These are phyloP conservation scores for Penicillium sp. DNA, from an alignment of 2,329 filamentous ascomycete genomes.

Conservation along the genomic window DNA sequence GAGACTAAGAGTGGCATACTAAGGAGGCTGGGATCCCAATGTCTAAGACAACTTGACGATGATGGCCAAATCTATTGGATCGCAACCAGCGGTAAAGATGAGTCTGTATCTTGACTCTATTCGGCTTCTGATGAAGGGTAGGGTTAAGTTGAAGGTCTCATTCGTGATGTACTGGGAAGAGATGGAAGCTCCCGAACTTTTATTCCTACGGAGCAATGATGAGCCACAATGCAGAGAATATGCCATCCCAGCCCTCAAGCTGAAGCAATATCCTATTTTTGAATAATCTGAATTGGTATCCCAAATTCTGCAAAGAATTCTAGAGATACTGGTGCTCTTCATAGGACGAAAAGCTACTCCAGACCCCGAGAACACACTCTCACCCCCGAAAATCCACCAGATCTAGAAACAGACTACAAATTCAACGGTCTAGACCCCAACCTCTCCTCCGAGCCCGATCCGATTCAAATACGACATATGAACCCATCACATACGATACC, in stretches of 20 bases:
- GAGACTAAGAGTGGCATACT: conserved; percentile 15
- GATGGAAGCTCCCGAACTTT: background rate
- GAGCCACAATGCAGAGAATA: background rate
- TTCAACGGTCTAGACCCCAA: background rate
- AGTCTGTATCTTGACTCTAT: conserved; percentile 12
- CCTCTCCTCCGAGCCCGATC: background rate
- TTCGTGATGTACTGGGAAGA: conserved; percentile 11
- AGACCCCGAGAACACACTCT: background rate
- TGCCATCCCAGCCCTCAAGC: background rate
- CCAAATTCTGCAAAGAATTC: background rate
- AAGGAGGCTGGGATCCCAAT: conserved; percentile 23
- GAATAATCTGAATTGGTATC: background rate
- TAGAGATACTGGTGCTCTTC: no score
- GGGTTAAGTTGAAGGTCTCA: conserved; percentile 17
- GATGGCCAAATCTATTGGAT: conserved; percentile 4
- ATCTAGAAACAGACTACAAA: background rate
- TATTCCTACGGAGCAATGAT: background rate
- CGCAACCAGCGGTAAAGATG: conserved; percentile 28
- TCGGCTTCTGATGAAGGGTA: conserved; percentile 23
- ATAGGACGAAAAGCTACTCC: background rate
- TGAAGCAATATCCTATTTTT: background rate
- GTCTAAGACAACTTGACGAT: conserved; percentile 26
- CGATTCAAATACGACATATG: background rate
- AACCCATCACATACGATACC: background rate
- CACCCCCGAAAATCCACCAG: background rate